Evolutionary conservation across 306 rosid species (phyloP).

Genomic region (Myrica gale): DNA sequence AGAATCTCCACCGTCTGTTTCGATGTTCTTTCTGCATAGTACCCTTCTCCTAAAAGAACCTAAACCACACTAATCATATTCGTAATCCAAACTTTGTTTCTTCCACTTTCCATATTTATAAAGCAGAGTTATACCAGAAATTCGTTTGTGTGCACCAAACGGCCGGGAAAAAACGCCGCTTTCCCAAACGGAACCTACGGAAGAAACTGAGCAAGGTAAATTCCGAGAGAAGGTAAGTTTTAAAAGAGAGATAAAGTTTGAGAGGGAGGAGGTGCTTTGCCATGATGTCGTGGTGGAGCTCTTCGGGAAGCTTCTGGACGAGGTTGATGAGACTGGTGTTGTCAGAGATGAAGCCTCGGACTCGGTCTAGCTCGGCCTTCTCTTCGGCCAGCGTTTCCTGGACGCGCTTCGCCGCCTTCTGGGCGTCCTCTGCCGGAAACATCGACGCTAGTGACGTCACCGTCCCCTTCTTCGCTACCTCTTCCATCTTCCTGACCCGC

Average conservation of each 20-base stretch:
- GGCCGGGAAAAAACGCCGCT: slow-evolving; percentile 91
- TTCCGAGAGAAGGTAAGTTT: background rate
- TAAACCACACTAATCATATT: slow-evolving; percentile 17
- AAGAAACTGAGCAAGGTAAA: background rate
- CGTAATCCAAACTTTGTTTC: background rate
- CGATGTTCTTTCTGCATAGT: slow-evolving; percentile 73
- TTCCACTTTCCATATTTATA: background rate
- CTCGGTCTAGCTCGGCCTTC: slow-evolving; percentile 38
- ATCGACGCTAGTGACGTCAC: slow-evolving; percentile 63
- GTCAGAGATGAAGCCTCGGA: slow-evolving; percentile 60
- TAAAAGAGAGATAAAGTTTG: background rate
- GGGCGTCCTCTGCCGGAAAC: slow-evolving; percentile 57
- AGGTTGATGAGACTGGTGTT: slow-evolving; percentile 67
- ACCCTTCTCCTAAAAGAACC: slow-evolving; percentile 93
- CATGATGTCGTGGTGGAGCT: slow-evolving; percentile 80
- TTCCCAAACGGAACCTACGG: slow-evolving; percentile 89
- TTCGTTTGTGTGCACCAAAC: slow-evolving; percentile 87
- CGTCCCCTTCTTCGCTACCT: slow-evolving; percentile 40
- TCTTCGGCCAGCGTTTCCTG: slow-evolving; percentile 49
- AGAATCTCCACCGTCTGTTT: slow-evolving; percentile 76
- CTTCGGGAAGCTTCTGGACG: slow-evolving; percentile 71
- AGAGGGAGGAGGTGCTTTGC: slow-evolving; percentile 25
- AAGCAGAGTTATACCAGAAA: slow-evolving; percentile 48
- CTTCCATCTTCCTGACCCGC: slow-evolving; percentile 20
- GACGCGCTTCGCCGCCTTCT: slow-evolving; percentile 59